Base-by-base conservation (phyloP, 805 yeast species). In the Wickerhamomyces sydowiorum region DNA sequence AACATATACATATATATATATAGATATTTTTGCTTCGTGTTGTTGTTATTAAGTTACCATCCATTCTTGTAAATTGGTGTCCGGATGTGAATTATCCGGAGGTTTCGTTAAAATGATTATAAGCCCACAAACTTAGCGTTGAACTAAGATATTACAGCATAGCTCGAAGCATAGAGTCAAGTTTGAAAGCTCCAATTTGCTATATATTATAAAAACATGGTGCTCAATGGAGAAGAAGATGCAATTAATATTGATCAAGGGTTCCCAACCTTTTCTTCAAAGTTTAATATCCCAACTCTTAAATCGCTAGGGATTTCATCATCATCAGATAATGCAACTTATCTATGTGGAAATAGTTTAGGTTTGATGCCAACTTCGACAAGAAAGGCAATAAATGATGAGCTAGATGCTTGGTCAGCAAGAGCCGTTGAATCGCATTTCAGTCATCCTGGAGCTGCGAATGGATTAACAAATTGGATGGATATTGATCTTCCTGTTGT, bases 271-370 rank as follows among this genome's bases (percentile, higher is more conserved):
- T 61, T 69, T 42, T 54, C 64, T 5, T 67, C 69, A 12, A 65
- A 72, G 39, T 86, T 87, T 56, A 69, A 64, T 23, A 62, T 83
- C 29, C 96, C 96, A 7, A 84, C 93, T 0, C 72, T 79, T 48
- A 56, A 61, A 39, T 72, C 87, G 0, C 61, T 86, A 49, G 90
- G 85, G 0, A 52, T 46, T 7, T 32, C 43, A 19, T 21, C 37
- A 5, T 36, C 39, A 29, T 28, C 36, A 8, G 37, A 45, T 12
- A 49, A 53, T 22, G 46, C 51, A 8, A 67, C 73, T 19, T 91
- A 90, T 57, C 67, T 90, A 37, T 88, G 96, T 63, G 98, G 98
- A 3, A 91, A 90, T 66, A 87, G 96, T n/a, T 75, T 90, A 7
- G 98, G 98, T 0, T 65, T 90, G 45, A 85, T 88, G 90, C 97